Conservation (phyloP, 805 yeast species). For the Nakazawaea sp. region DNA sequence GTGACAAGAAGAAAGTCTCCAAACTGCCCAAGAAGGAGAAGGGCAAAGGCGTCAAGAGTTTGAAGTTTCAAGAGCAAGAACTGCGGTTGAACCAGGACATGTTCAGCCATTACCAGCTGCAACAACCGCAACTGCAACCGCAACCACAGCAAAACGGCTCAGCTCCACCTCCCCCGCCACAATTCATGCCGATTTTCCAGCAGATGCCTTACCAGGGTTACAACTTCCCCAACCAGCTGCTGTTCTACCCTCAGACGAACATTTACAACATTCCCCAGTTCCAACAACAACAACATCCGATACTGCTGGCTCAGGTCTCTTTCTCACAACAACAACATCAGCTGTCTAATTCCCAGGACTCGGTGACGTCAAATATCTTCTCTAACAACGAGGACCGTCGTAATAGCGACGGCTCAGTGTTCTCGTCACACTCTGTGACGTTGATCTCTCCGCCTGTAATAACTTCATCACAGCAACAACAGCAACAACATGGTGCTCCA, state of each 20-base stretch:
- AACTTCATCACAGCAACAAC: constrained; percentile 1
- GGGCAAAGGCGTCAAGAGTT: constrained; percentile 21
- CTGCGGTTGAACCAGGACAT: constrained; percentile 7
- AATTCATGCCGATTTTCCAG: constrained; percentile 10
- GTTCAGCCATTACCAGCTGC: constrained; percentile 11
- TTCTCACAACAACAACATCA: constrained; percentile 17
- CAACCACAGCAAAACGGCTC: constrained; percentile 5
- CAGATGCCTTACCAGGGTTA: constrained; percentile 2
- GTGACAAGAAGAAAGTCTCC: constrained; percentile 6
- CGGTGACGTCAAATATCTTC: constrained; percentile 10
- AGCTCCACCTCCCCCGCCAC: constrained; percentile 10
- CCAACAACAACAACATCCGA: constrained; percentile 6
- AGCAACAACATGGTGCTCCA: not conserved
- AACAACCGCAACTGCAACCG: constrained; percentile 6
- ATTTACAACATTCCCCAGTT: not conserved
- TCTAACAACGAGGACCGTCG: constrained; percentile 19
- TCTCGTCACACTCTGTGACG: constrained; percentile 26
- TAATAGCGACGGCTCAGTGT: constrained; percentile 33
- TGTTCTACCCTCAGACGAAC: not conserved
- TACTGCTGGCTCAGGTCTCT: constrained; percentile 10
- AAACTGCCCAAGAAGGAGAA: constrained; percentile 3
- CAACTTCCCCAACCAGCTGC: constrained; percentile 9
- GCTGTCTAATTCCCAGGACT: constrained; percentile 13
- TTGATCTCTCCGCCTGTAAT: constrained; percentile 8
- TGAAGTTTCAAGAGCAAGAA: constrained; percentile 21